These are phyloP conservation scores for Trichoderma polysporum DNA, from an alignment of 2,329 filamentous ascomycete species.

Conservation along the genomic window DNA sequence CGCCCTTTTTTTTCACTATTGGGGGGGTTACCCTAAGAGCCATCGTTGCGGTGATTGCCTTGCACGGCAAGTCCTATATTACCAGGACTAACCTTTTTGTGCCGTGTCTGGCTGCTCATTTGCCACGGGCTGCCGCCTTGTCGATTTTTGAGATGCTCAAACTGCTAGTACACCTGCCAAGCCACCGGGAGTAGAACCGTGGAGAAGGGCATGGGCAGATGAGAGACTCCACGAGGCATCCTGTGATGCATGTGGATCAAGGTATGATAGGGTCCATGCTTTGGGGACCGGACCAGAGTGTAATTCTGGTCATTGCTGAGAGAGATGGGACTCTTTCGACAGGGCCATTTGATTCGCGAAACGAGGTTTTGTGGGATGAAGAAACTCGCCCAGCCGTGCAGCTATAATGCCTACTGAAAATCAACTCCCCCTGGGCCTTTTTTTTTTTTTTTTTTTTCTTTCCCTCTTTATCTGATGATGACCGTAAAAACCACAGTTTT, in stretches of 20 bases:
- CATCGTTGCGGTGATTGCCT: not conserved
- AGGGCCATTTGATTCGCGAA: not conserved
- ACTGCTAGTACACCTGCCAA: not conserved
- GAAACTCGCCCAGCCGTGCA: not conserved
- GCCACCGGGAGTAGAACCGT: not conserved
- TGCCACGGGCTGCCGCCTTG: not conserved
- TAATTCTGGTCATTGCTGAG: not conserved
- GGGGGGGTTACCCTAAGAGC: not conserved
- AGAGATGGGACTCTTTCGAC: not conserved
- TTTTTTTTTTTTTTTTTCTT: not conserved
- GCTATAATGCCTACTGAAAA: too few species aligned
- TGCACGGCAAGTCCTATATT: not conserved
- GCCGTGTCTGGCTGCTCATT: not conserved
- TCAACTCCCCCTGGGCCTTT: not conserved
- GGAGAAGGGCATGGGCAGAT: not conserved
- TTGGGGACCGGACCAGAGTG: not conserved
- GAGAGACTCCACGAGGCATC: slow-evolving; percentile 1
- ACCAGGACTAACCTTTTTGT: not conserved
- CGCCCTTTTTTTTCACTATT: not conserved
- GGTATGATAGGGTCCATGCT: slow-evolving; percentile 1
- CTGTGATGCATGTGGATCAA: slow-evolving; percentile 4
- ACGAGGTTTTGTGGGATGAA: not conserved
- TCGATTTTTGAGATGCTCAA: not conserved
- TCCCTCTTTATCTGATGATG: not conserved
- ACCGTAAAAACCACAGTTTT: not conserved